Conservation (phyloP, 2,329 filamentous ascomycete genomes). For the Fusarium tricinctum region DNA sequence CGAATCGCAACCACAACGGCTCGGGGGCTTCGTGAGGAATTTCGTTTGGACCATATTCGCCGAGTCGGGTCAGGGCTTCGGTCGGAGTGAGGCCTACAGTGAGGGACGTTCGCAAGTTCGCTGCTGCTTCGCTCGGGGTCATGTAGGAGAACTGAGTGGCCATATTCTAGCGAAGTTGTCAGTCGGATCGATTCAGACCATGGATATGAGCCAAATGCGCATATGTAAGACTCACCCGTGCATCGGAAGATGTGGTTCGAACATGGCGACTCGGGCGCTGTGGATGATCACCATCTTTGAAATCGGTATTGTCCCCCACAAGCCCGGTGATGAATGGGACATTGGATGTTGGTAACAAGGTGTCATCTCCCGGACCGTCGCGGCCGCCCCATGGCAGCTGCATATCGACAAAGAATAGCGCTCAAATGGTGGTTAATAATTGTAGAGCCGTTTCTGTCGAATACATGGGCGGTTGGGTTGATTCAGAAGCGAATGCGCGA, state of each 20-base stretch:
- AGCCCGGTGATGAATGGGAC: conserved; percentile 54
- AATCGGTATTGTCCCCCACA: conserved; percentile 47
- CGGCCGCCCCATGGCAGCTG: conserved; percentile 57
- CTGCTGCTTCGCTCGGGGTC: conserved; percentile 82
- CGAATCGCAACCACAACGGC: conserved; percentile 92
- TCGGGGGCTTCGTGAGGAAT: conserved; percentile 94
- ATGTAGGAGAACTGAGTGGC: conserved; percentile 76
- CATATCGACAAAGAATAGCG: conserved; percentile 51
- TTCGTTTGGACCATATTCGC: conserved; percentile 90
- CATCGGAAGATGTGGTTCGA: conserved; percentile 68
- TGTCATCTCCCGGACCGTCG: conserved; percentile 51
- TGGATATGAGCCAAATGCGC: background rate
- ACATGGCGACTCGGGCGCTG: conserved; percentile 55
- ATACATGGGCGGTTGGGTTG: conserved; percentile 41
- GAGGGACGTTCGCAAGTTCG: conserved; percentile 84
- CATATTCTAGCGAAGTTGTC: conserved; percentile 58
- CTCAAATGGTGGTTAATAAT: conserved; percentile 38
- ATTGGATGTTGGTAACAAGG: conserved; percentile 54
- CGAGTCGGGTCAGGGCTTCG: conserved; percentile 84
- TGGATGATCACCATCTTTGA: conserved; percentile 46
- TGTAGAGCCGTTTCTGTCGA: conserved; percentile 32
- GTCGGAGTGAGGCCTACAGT: conserved; percentile 82
- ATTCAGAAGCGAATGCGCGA: conserved; percentile 40
- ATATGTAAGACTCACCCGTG: conserved; percentile 60
- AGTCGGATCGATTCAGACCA: conserved; percentile 16